Conservation (phyloP, 257 asterid species). For the Fraxinus excelsior region DNA sequence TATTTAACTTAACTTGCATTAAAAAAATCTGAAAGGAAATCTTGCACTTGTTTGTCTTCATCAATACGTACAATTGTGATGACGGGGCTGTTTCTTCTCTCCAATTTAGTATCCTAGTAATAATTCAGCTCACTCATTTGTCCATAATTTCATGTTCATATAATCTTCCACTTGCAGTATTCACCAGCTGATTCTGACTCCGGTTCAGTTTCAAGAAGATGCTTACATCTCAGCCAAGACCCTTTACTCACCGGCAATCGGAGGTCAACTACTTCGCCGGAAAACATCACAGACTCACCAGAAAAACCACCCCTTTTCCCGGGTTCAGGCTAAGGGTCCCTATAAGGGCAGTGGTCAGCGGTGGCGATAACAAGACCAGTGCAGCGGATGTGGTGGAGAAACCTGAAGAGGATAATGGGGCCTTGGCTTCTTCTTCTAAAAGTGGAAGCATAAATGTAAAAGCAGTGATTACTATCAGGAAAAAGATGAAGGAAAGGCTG, state of each 20-base stretch:
- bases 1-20: neutral
- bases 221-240: constrained; percentile 63
- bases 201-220: constrained; percentile 15
- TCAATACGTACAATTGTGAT: neutral
- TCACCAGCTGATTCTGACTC: constrained; percentile 6
- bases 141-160: neutral
- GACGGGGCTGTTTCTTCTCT: neutral
- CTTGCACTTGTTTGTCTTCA: neutral
- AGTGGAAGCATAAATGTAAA: constrained; percentile 54
- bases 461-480: constrained; percentile 77
- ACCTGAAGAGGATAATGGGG: constrained; percentile 38
- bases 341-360: constrained; percentile 64
- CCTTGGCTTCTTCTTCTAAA: constrained; percentile 25
- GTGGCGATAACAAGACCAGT: constrained; percentile 58
- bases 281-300: constrained; percentile 17
- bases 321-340: constrained; percentile 24
- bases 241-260: constrained; percentile 48
- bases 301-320: constrained; percentile 17
- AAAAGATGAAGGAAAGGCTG: constrained; percentile 75
- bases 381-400: constrained; percentile 41
- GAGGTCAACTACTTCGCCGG: constrained; percentile 33
- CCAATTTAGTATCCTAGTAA: neutral
- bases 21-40: neutral
- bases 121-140: neutral
- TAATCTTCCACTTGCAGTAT: constrained; percentile 13